These are phyloP conservation scores for Kalmusia sp. DNA, from an alignment of 2,329 filamentous ascomycete genomes.

Conservation along the genomic window DNA sequence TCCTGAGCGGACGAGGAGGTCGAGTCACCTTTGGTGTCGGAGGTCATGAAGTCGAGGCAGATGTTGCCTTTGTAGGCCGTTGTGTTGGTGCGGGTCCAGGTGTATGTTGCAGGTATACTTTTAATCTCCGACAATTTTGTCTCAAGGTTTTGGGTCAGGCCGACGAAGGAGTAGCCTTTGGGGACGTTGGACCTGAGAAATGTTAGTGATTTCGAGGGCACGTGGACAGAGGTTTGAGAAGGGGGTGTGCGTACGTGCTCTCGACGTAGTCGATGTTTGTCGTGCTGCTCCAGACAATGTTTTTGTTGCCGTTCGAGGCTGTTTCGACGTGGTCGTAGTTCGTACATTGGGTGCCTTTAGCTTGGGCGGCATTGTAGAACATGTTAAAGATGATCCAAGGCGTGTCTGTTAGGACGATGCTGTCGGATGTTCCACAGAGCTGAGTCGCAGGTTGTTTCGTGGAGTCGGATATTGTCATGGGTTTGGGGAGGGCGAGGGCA, in stretches of 20 bases:
- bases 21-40: slow-evolving; percentile 51
- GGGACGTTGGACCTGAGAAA: slow-evolving; percentile 45
- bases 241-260: slow-evolving; percentile 19
- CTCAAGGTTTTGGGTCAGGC: slow-evolving; percentile 52
- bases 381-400: slow-evolving; percentile 57
- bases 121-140: slow-evolving; percentile 47
- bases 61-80: slow-evolving; percentile 55
- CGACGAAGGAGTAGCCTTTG: slow-evolving; percentile 56
- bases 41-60: slow-evolving; percentile 55
- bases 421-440: slow-evolving; percentile 23
- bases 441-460: slow-evolving; percentile 20
- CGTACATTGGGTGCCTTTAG: slow-evolving; percentile 51
- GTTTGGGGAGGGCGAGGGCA: slow-evolving; percentile 15
- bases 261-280: slow-evolving; percentile 48
- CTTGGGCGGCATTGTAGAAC: slow-evolving; percentile 52
- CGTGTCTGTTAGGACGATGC: slow-evolving; percentile 44
- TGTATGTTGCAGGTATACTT: slow-evolving; percentile 50
- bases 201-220: slow-evolving; percentile 1
- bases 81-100: slow-evolving; percentile 50
- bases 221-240: too few relatives aligned
- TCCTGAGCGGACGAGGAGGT: slow-evolving; percentile 50
- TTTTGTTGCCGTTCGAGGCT: slow-evolving; percentile 36
- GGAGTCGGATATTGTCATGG: slow-evolving; percentile 20
- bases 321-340: slow-evolving; percentile 44
- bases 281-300: slow-evolving; percentile 49